Evolutionary conservation across 2,329 filamentous ascomycete genomes (phyloP), one percentile per base, ranked within the genome.

Genomic region (Epichloe elymi): DNA sequence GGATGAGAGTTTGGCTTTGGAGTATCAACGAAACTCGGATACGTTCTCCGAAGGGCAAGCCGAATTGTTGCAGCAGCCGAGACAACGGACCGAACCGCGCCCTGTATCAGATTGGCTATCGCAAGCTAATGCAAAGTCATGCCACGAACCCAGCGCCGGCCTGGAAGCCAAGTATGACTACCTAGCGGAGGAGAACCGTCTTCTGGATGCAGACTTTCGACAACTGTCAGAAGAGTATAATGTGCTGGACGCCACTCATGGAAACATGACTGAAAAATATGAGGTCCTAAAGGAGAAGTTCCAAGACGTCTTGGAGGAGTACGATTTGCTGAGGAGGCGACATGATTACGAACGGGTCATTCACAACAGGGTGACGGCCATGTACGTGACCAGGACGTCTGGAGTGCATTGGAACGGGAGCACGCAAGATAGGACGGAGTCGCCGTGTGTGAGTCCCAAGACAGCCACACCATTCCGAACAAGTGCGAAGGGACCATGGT

Each of bases 41-140:
- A 41, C 49, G 5, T 51, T 46, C 17, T 39, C 30, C 36, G 49
- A 51, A 46, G 43, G 39, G 6, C 49, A 46, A 35, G 49, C 43
- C 26, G 23, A 20, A 23, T 26, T 51, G 17, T 23, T 46, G 12
- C 49, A 37, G 19, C 37, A 36, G 23, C 36, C 43, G 1, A 15
- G 12, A 23, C 35, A 5, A 19, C 35, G 17, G 8, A 2, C 17
- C n/a, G 30, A 20, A 12, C 35, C 35, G 19, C 17, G 36, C 5
- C 2, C 8, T 19, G 35, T 47, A 19, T 30, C 36, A 7, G 45
- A 47, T n/a, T 39, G 45, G 45, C 14, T 39, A 8, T 39, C 35
- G 14, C 35, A 19, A 36, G 36, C 36, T 2, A n/a, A 39, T 10
- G 14, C 44, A 10, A 20, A 2, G 19, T 47, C 45, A 15, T 46